Conservation (phyloP, 805 yeast genomes). For the Ogataea populi-albae region DNA sequence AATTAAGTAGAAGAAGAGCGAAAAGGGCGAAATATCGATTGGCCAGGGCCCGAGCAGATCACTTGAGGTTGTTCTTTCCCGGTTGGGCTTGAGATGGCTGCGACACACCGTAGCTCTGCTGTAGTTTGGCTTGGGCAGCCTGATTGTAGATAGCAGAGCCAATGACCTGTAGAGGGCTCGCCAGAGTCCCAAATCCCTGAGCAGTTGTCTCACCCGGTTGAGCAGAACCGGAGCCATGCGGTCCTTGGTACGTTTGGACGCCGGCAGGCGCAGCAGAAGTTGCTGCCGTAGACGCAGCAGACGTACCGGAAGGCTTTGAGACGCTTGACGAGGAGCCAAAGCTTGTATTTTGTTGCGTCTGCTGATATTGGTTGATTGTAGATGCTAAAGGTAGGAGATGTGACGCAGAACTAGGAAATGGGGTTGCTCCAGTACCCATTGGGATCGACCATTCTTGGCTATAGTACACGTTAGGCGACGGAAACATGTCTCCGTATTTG, state of each 20-base stretch:
- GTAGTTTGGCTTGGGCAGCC: slow-evolving; percentile 19
- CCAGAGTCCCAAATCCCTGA: slow-evolving; percentile 9
- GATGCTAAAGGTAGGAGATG: slow-evolving; percentile 21
- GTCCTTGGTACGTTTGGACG: slow-evolving; percentile 1
- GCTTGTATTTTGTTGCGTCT: slow-evolving; percentile 18
- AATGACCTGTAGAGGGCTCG: slow-evolving; percentile 28
- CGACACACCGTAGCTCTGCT: slow-evolving; percentile 10
- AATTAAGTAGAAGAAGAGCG: neutral
- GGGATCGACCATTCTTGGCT: slow-evolving; percentile 54
- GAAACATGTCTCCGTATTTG: slow-evolving; percentile 70
- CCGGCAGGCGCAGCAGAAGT: slow-evolving; percentile 3
- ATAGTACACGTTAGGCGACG: slow-evolving; percentile 77
- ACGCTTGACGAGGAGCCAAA: slow-evolving; percentile 8
- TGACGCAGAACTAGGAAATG: slow-evolving; percentile 33
- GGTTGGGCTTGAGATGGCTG: neutral
- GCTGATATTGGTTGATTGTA: slow-evolving; percentile 9
- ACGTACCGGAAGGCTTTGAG: neutral
- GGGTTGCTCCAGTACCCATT: slow-evolving; percentile 43
- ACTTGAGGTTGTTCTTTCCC: slow-evolving; percentile 2
- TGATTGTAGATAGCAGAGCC: slow-evolving; percentile 24
- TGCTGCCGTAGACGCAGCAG: slow-evolving; percentile 4
- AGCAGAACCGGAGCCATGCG: neutral
- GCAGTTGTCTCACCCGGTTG: slow-evolving; percentile 5
- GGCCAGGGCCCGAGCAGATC: neutral
- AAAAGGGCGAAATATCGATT: neutral